Base-by-base conservation (phyloP, 495 filamentous ascomycete genomes). In the Clavariopsis aquatica region DNA sequence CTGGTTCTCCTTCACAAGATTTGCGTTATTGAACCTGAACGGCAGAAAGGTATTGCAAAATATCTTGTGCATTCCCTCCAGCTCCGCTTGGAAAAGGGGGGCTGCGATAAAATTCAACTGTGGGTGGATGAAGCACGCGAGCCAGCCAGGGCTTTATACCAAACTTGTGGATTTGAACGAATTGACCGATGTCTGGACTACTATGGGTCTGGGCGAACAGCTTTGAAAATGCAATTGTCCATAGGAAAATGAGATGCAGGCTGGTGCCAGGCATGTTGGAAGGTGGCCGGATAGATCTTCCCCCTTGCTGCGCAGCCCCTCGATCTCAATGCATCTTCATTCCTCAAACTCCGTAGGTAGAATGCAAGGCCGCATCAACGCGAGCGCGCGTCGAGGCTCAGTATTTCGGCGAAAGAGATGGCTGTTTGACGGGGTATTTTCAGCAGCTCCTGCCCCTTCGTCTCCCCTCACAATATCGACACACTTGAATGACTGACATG, bases 71-170 rank as follows among this genome's bases (percentile, higher is more conserved):
- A 75, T 60, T 75, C 76, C 63, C 78, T 84, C 65, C 74, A 77
- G 31, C 69, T 74, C 55, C 76, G 78, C 53, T 72, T 86, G 24
- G 74, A 72, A 66, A 80, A 76, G 69, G 80, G 83, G 69, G 81
- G 82, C 52, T 83, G 84, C 71, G 75, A 77, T 51, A 78, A 73
- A 45, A 79, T 87, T 41, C 80, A 86, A 54, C 72, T 86, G 52
- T 87, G 84, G 85, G 85, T 86, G 26, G 85, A 87, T 68, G 77
- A 80, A 74, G 76, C 66, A 45, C 80, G 82, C 65, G 70, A 74
- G 26, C 72, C 79, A 57, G 82, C 84, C 5, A 74, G 80, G 52
- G 71, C 71, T 47, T 58, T 87, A 57, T 87, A 87, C 74, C 28
- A 59, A 12, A 72, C 74, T 7, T 75, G 69, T 70, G 83, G 79